Evolutionary conservation across 1,139 yeast species (phyloP), one percentile per base, ranked within the genome.

Genomic region (Barnettozyma hawaiiensis): DNA sequence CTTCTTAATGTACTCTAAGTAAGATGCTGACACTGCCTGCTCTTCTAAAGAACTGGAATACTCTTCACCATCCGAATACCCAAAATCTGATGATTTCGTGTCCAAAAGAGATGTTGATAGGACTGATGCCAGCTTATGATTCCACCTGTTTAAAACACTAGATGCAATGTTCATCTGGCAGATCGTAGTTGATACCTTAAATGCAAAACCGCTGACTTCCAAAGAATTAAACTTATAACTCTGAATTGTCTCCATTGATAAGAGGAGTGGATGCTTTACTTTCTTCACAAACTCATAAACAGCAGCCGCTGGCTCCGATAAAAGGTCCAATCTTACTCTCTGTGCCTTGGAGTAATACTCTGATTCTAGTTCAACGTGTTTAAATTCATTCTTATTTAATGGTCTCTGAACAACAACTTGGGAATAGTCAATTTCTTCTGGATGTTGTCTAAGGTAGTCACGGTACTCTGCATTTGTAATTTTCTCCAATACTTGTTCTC

Each of bases 11-110:
- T 79, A 76, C 46, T 80, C 84, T 41, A 89, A 66, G 47, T 81
- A 76, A 1, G 78, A 71, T 35, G 79, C 79, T 0, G 81, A 81
- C 46, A 72, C 70, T 46, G 83, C 94, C 60, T 90, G 97, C 37
- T 76, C 81, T 34, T 76, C 76, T 40, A 90, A 68, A 0, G 94
- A 79, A 14, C 73, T 74, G 21, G 77, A 80, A 59, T 89, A 92
- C 53, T 89, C 97, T 43, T 78, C 85, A 16, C 94, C 95, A 47
- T 78, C 78, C 2, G 83, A 81, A 22, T 65, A 9, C 29, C 29
- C 26, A 16, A n/a, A 14, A 23, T 33, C 29, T 16, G 20, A 68
- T 3, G 67, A 63, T 14, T 65, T 66, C 6, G 59, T 58, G 41
- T 70, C 70, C 40, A 65, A 66, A 29, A 78, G 65, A 7, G 73